A percentile compares a stretch with the other conserved stretches of the same genome.
Conservation (phyloP, 257 asterid species). For the Orobanche coerulescens region DNA sequence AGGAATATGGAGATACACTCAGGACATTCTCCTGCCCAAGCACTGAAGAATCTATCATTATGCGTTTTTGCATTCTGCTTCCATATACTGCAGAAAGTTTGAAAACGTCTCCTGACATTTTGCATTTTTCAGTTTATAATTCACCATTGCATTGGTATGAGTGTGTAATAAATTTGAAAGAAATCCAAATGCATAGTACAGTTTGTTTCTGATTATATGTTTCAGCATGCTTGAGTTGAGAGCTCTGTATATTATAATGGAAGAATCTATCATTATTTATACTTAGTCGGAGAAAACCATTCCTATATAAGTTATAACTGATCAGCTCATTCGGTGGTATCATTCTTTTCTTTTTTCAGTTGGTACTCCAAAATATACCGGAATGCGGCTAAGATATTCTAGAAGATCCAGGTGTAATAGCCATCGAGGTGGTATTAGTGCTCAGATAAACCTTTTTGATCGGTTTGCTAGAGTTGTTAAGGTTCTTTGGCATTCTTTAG, state of each 20-base stretch:
- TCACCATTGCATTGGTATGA: background rate
- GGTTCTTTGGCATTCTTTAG: constrained; percentile 35
- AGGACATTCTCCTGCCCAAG: too few relatives aligned
- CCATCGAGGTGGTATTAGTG: constrained; percentile 49
- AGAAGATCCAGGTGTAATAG: constrained; percentile 33
- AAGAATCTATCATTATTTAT: background rate
- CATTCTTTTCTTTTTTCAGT: constrained; percentile 31
- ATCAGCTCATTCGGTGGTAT: background rate
- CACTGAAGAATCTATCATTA: too few relatives aligned
- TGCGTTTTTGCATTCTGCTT: too few relatives aligned
- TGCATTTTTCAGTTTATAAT: background rate
- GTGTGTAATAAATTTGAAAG: background rate
- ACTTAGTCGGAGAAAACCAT: background rate
- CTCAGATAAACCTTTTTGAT: constrained; percentile 67
- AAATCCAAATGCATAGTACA: background rate
- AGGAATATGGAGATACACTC: too few relatives aligned
- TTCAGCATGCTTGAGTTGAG: background rate
- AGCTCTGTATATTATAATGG: background rate
- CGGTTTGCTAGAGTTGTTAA: constrained; percentile 78
- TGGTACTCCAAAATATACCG: constrained; percentile 39
- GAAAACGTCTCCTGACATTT: background rate
- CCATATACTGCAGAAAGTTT: background rate
- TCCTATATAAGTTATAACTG: background rate
- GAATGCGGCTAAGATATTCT: constrained; percentile 32
- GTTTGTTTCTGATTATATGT: background rate